These are phyloP conservation scores for Termitomyces eurrhizus DNA, from an alignment of 768 basidiomycete genomes.

Conservation along the genomic window DNA sequence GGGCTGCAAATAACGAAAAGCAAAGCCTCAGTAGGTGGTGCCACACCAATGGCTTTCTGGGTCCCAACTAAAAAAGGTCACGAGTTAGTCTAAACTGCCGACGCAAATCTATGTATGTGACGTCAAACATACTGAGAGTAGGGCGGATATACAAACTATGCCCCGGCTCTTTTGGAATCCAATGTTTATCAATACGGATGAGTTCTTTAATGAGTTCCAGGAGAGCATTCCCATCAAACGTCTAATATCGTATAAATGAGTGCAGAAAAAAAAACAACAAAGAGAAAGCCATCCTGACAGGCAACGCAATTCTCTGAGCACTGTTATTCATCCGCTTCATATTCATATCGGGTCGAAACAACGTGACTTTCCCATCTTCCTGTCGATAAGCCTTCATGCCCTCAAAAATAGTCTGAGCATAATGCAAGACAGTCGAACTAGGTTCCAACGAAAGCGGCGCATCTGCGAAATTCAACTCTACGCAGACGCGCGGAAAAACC, in stretches of 20 bases:
- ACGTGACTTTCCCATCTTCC: slow-evolving; percentile 62
- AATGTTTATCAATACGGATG: slow-evolving; percentile 76
- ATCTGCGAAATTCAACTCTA: slow-evolving; percentile 37
- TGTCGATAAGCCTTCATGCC: slow-evolving; percentile 93
- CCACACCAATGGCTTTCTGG: slow-evolving; percentile 64
- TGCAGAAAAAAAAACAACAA: background rate
- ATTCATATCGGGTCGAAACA: slow-evolving; percentile 97
- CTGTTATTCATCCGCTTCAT: slow-evolving; percentile 93
- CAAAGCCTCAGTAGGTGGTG: slow-evolving; percentile 73
- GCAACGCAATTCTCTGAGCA: slow-evolving; percentile 73
- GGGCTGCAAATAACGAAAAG: slow-evolving; percentile 84
- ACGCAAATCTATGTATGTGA: background rate
- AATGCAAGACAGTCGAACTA: slow-evolving; percentile 81
- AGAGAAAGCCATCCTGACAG: slow-evolving; percentile 38
- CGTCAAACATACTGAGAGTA: slow-evolving; percentile 44
- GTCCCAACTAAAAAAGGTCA: slow-evolving; percentile 60
- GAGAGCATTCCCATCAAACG: slow-evolving; percentile 73
- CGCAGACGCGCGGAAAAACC: slow-evolving; percentile 3
- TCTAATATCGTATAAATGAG: slow-evolving; percentile 33
- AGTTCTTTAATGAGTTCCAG: slow-evolving; percentile 83
- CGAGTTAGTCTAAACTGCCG: slow-evolving; percentile 5
- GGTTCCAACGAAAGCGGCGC: slow-evolving; percentile 73
- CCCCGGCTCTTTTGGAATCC: slow-evolving; percentile 87
- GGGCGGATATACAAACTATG: slow-evolving; percentile 92
- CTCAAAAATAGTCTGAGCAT: slow-evolving; percentile 89